phyloP scores from a whole-genome alignment of 225 moss, liverwort and hornwort species.

The Marchantia paleacea region DNA sequence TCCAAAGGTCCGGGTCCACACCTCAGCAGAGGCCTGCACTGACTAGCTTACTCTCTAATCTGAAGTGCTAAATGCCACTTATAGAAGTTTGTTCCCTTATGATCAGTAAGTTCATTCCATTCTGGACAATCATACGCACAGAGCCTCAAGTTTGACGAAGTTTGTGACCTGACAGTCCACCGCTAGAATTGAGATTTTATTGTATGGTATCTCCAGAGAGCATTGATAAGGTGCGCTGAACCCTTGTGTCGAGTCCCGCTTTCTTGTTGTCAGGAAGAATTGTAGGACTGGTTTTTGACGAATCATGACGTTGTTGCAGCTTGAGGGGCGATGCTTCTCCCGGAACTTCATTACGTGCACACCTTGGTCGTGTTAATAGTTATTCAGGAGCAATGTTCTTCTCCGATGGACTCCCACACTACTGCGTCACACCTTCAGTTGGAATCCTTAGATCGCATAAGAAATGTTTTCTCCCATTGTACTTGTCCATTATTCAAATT shows the following conservation, averaged over 20 bases:
- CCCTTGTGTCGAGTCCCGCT: neutral
- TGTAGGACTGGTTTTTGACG: neutral
- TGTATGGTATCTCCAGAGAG: no score
- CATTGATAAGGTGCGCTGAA: neutral
- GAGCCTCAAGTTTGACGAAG: neutral
- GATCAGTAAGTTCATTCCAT: neutral
- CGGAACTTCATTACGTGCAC: neutral
- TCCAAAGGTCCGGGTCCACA: no score
- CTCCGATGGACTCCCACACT: neutral
- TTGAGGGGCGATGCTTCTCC: neutral
- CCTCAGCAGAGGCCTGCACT: no score
- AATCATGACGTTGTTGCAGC: neutral
- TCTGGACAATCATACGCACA: neutral
- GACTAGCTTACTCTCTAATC: no score
- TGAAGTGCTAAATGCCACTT: no score
- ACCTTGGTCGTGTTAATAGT: neutral
- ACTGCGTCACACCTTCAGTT: no score
- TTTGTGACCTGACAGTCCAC: neutral
- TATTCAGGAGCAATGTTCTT: neutral
- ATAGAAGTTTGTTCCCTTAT: no score
- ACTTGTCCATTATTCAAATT: no score
- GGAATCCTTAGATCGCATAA: neutral
- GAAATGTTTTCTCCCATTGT: neutral
- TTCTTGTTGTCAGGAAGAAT: neutral
- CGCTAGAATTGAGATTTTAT: neutral